Evolutionary conservation across 352 stramenopile species (phyloP).

Genomic region (Elongisporangium undulatum): DNA sequence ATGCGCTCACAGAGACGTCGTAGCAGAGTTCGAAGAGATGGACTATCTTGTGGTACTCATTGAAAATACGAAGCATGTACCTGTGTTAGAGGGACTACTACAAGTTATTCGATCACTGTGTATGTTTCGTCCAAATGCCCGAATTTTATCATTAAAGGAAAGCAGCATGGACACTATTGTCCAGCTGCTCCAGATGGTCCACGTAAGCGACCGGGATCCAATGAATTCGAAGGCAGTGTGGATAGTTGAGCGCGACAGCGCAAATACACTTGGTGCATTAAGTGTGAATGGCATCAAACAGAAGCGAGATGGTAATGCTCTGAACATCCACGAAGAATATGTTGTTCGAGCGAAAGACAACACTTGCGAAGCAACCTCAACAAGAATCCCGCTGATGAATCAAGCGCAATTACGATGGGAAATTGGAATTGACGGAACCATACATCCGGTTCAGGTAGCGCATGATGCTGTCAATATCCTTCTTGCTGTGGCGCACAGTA

Average conservation of each 20-base stretch:
- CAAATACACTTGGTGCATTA: constrained; percentile 21
- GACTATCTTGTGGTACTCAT: constrained; percentile 63
- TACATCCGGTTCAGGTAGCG: constrained; percentile 51
- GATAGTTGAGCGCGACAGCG: constrained; percentile 30
- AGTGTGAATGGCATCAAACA: constrained; percentile 52
- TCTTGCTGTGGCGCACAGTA: constrained; percentile 57
- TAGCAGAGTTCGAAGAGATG: constrained; percentile 63
- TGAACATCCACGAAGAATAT: constrained; percentile 23
- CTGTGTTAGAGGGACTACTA: constrained; percentile 50
- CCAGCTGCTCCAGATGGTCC: constrained; percentile 60
- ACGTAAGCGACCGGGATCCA: constrained; percentile 30
- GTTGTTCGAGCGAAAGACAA: constrained; percentile 28
- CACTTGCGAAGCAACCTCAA: constrained; percentile 19
- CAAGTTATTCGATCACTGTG: constrained; percentile 57
- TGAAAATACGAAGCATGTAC: constrained; percentile 49
- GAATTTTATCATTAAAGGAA: constrained; percentile 33
- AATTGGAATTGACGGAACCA: constrained; percentile 41
- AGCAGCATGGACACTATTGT: constrained; percentile 44
- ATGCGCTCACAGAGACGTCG: constrained; percentile 27
- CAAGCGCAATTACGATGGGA: constrained; percentile 80
- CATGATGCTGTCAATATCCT: constrained; percentile 69
- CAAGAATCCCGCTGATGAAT: constrained; percentile 45
- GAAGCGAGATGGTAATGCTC: constrained; percentile 19
- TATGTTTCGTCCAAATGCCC: constrained; percentile 43
- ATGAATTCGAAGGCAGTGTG: constrained; percentile 34